phyloP scores from a whole-genome alignment of 164 flowering plant species.

The Dillenia suffruticosa region DNA sequence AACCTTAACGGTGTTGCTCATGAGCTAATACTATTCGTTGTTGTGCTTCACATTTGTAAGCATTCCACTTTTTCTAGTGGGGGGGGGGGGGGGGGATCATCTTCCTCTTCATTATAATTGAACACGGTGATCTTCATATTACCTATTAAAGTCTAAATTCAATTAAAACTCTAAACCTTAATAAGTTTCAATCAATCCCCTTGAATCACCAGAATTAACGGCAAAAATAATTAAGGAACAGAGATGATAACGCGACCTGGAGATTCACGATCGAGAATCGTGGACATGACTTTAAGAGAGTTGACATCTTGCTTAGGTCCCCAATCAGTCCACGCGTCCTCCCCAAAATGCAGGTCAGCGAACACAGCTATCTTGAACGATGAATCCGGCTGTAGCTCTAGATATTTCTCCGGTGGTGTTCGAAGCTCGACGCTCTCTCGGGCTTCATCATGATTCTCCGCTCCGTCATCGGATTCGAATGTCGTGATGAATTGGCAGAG shows the following conservation, averaged over 20 bases:
- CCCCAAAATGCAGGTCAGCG: constrained; percentile 88
- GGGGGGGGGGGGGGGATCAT: no score
- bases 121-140: no score
- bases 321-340: constrained; percentile 87
- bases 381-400: constrained; percentile 23
- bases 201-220: no score
- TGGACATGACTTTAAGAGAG: constrained; percentile 60
- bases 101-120: no score
- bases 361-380: constrained; percentile 68
- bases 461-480: background rate
- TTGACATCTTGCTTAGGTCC: constrained; percentile 71
- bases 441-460: background rate
- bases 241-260: constrained; percentile 43
- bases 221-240: no score
- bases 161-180: no score
- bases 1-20: no score
- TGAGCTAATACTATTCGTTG: no score
- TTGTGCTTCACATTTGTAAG: no score
- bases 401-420: constrained; percentile 4
- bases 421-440: background rate
- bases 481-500: constrained; percentile 2
- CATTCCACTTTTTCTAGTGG: no score
- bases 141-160: no score
- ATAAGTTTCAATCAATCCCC: no score
- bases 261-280: constrained; percentile 51